Conservation (phyloP, 2,329 filamentous ascomycete genomes). For the Epichloe hybrida region DNA sequence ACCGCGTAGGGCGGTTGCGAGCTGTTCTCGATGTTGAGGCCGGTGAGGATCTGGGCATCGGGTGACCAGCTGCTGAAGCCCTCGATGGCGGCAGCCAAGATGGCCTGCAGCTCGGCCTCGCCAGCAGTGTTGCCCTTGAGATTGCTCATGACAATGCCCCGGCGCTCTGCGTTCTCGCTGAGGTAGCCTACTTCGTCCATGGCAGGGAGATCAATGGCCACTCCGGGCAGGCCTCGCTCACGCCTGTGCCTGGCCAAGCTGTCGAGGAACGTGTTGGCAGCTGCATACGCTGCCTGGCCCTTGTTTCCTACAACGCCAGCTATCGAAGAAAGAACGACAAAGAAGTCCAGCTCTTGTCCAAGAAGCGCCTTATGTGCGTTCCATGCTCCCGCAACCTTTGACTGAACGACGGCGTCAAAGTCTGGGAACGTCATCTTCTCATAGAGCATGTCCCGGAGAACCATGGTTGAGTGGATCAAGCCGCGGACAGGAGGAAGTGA, state of each 20-base stretch:
- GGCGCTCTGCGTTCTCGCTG: slow-evolving; percentile 24
- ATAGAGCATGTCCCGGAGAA: slow-evolving; percentile 32
- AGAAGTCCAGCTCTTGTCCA: slow-evolving; percentile 33
- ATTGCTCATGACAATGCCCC: slow-evolving; percentile 27
- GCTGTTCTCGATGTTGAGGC: slow-evolving; percentile 33
- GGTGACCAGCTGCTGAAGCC: slow-evolving; percentile 22
- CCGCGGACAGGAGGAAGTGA: slow-evolving; percentile 25
- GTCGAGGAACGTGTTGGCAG: slow-evolving; percentile 32
- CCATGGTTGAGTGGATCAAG: slow-evolving; percentile 32
- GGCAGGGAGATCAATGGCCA: slow-evolving; percentile 32
- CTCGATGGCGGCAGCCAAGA: slow-evolving; percentile 36
- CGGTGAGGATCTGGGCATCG: slow-evolving; percentile 36
- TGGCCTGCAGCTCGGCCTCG: slow-evolving; percentile 39
- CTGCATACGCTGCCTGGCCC: slow-evolving; percentile 39
- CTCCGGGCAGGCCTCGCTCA: slow-evolving; percentile 26
- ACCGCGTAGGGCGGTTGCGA: slow-evolving; percentile 36
- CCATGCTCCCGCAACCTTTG: slow-evolving; percentile 39
- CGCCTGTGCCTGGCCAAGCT: slow-evolving; percentile 21
- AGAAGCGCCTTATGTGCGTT: slow-evolving; percentile 36
- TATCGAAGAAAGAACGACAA: slow-evolving; percentile 38
- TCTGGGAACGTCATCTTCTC: slow-evolving; percentile 39
- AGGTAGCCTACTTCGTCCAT: slow-evolving; percentile 38
- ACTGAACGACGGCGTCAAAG: slow-evolving; percentile 32
- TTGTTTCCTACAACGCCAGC: slow-evolving; percentile 37
- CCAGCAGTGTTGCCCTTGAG: slow-evolving; percentile 37